phyloP scores from a whole-genome alignment of 2,329 filamentous ascomycete genomes.

The Ceratocystis cubensis region DNA sequence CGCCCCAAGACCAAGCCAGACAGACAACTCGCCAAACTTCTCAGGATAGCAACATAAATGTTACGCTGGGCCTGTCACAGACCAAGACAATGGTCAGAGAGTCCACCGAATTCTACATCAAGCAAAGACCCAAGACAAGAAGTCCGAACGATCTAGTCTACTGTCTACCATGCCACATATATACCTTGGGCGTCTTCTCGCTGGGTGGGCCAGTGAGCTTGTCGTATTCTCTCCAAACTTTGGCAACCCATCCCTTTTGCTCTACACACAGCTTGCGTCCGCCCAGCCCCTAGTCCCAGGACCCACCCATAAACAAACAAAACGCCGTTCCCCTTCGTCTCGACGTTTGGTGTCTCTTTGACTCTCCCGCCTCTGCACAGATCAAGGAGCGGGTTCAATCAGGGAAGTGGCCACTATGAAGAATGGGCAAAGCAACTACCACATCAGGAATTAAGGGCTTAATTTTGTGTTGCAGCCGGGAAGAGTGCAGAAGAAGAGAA shows the following conservation, averaged over 20 bases:
- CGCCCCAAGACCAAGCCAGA: neutral
- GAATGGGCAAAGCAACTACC: neutral
- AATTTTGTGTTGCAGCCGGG: neutral
- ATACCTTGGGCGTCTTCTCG: too few relatives aligned
- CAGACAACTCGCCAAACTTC: neutral
- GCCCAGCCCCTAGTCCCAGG: neutral
- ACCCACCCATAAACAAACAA: neutral
- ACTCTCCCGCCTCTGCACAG: constrained; percentile 3
- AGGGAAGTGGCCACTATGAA: neutral
- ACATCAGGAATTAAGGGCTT: neutral
- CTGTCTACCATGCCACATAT: too few relatives aligned
- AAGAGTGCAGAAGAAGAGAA: neutral
- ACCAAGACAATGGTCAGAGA: neutral
- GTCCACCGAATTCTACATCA: neutral
- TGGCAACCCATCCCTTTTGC: neutral
- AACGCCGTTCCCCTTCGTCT: neutral
- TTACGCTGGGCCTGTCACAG: neutral
- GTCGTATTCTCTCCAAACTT: neutral
- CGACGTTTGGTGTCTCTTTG: neutral
- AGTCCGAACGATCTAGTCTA: too few relatives aligned
- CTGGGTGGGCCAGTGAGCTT: too few relatives aligned
- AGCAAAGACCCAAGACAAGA: neutral
- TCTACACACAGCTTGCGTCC: neutral
- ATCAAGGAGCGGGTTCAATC: neutral
- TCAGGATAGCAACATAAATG: neutral